Conservation (phyloP, 2,329 filamentous ascomycete genomes). For the Capronia americana region DNA sequence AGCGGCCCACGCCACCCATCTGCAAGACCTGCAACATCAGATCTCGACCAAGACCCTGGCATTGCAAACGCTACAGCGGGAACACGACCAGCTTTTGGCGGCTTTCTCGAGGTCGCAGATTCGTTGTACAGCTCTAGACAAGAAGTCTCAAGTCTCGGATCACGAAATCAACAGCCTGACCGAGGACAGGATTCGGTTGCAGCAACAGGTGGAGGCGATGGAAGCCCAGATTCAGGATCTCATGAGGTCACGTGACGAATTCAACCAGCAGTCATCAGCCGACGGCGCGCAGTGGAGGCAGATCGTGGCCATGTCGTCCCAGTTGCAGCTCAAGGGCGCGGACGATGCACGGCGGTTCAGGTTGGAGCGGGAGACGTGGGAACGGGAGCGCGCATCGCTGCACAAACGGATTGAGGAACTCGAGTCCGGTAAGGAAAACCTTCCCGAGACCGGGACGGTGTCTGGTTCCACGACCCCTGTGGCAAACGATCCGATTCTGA, state of each 20-base stretch:
- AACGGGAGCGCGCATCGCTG: conserved; percentile 46
- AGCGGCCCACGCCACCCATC: conserved; percentile 48
- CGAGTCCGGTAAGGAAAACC: conserved; percentile 39
- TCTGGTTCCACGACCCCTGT: conserved; percentile 32
- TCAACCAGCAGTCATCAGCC: conserved; percentile 49
- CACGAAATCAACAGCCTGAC: conserved; percentile 59
- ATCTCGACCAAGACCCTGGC: conserved; percentile 60
- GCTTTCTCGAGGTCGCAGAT: conserved; percentile 55
- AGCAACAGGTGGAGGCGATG: conserved; percentile 55
- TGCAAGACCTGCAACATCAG: conserved; percentile 61
- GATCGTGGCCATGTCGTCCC: conserved; percentile 58
- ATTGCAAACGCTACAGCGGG: conserved; percentile 60
- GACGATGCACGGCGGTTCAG: conserved; percentile 53
- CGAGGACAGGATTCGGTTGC: conserved; percentile 58
- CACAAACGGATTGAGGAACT: conserved; percentile 46
- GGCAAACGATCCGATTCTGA: conserved; percentile 34
- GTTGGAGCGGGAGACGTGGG: conserved; percentile 47
- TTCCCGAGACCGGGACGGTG: conserved; percentile 23
- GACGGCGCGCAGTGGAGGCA: conserved; percentile 59
- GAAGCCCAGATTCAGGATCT: conserved; percentile 59
- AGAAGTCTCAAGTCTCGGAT: conserved; percentile 59
- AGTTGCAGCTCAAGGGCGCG: conserved; percentile 52
- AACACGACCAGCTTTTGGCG: conserved; percentile 60
- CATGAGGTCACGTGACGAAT: conserved; percentile 56
- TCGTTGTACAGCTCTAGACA: conserved; percentile 58